Evolutionary conservation across 2,329 filamentous ascomycete genomes (phyloP).

Genomic region (Penicillium carneum): DNA sequence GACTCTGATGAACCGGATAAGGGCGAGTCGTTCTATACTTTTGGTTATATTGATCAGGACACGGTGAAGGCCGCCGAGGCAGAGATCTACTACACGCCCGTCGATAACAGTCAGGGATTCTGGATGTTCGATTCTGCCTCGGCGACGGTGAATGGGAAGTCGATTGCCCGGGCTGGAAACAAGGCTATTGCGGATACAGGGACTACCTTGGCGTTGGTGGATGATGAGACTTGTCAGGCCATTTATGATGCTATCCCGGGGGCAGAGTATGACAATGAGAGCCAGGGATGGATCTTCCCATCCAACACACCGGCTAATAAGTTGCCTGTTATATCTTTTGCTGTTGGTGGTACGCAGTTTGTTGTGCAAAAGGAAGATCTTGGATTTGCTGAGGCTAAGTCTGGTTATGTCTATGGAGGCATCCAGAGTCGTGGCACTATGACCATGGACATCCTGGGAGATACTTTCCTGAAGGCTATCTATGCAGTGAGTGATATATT

Average conservation of each 20-base stretch:
- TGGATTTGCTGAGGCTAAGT: constrained; percentile 63
- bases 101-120: constrained; percentile 71
- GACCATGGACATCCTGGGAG: constrained; percentile 69
- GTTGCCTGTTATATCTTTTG: constrained; percentile 68
- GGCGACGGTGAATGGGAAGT: constrained; percentile 64
- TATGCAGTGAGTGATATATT: constrained; percentile 62
- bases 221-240: constrained; percentile 66
- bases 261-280: constrained; percentile 61
- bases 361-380: constrained; percentile 69
- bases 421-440: constrained; percentile 69
- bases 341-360: constrained; percentile 68
- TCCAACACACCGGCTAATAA: constrained; percentile 58
- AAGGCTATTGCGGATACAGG: constrained; percentile 75
- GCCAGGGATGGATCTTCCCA: constrained; percentile 72
- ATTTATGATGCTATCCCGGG: constrained; percentile 71
- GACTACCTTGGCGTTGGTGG: constrained; percentile 71
- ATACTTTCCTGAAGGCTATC: constrained; percentile 69
- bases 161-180: constrained; percentile 61
- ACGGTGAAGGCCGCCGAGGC: constrained; percentile 62
- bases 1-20: constrained; percentile 56
- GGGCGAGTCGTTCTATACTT: constrained; percentile 71
- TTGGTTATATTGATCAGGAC: constrained; percentile 73
- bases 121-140: constrained; percentile 70
- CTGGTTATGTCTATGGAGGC: constrained; percentile 67
- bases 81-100: constrained; percentile 65